phyloP scores from a whole-genome alignment of 73 alveolate genomes.

The Breviolum minutum region DNA sequence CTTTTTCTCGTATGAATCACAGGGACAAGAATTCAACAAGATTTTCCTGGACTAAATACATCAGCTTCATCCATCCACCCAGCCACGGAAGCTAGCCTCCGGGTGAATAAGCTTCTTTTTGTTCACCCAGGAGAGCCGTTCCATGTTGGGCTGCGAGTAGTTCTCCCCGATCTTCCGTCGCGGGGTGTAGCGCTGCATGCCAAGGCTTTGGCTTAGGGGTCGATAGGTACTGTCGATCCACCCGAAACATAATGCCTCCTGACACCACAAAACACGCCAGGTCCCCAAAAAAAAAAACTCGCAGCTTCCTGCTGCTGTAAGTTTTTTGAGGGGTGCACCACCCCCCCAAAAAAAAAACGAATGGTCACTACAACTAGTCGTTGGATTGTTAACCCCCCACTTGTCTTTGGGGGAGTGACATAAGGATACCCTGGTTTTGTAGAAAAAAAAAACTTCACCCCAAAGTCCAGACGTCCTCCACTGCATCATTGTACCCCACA shows the following conservation, averaged over 20 bases:
- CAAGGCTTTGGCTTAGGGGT: background rate
- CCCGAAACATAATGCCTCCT: slow-evolving; percentile 53
- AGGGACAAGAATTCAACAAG: background rate
- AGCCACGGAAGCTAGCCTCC: background rate
- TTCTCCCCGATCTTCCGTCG: slow-evolving; percentile 54
- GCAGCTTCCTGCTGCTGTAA: background rate
- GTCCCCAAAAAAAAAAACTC: background rate
- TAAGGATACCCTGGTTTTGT: no score
- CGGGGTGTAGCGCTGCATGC: slow-evolving; percentile 80
- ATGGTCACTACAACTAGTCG: no score
- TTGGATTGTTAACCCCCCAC: no score
- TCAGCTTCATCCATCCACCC: background rate
- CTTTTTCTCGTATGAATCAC: background rate
- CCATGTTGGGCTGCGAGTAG: slow-evolving; percentile 77
- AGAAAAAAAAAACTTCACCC: background rate
- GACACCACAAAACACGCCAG: background rate
- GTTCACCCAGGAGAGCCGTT: slow-evolving; percentile 35
- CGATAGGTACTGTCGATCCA: slow-evolving; percentile 77
- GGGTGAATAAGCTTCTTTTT: background rate
- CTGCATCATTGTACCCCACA: slow-evolving; percentile 45
- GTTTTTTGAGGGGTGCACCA: no score
- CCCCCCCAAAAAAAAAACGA: no score
- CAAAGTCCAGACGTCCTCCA: background rate
- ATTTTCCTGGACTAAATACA: background rate
- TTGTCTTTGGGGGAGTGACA: no score